phyloP scores from a whole-genome alignment of 148 eudicot species.

The Euryodendron excelsum region DNA sequence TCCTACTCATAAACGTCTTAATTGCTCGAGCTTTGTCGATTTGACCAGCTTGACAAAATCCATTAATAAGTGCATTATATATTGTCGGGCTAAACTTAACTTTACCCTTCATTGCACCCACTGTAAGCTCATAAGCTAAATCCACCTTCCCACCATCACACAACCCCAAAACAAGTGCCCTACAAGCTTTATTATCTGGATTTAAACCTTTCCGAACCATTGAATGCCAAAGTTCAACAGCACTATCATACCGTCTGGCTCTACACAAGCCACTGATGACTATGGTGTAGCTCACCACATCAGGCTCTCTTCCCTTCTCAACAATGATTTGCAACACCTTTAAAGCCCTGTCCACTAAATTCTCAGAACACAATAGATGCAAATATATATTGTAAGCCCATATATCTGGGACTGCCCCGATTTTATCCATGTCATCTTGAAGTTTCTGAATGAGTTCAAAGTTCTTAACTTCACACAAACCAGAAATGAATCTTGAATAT shows the following conservation, averaged over 20 bases:
- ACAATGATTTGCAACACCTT: slow-evolving; percentile 51
- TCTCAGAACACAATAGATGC: slow-evolving; percentile 72
- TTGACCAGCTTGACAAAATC: slow-evolving; percentile 76
- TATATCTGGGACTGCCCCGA: slow-evolving; percentile 67
- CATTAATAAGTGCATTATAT: slow-evolving; percentile 77
- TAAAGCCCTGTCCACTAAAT: slow-evolving; percentile 55
- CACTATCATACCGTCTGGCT: slow-evolving; percentile 47
- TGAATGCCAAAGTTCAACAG: slow-evolving; percentile 67
- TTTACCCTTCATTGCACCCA: slow-evolving; percentile 58
- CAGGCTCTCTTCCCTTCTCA: slow-evolving; percentile 69
- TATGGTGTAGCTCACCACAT: slow-evolving; percentile 79
- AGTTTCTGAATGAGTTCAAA: slow-evolving; percentile 59
- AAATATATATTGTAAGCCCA: slow-evolving; percentile 92
- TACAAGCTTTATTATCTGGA: slow-evolving; percentile 73
- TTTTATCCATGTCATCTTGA: slow-evolving; percentile 68
- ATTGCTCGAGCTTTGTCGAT: slow-evolving; percentile 76
- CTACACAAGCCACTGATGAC: slow-evolving; percentile 72
- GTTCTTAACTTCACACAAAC: slow-evolving; percentile 66
- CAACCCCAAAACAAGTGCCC: slow-evolving; percentile 80
- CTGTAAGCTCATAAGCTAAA: slow-evolving; percentile 83
- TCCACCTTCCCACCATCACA: slow-evolving; percentile 79
- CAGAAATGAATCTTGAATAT: slow-evolving; percentile 82
- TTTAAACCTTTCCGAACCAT: slow-evolving; percentile 53
- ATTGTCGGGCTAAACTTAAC: slow-evolving; percentile 42
- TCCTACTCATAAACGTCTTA: slow-evolving; percentile 66